phyloP scores from a whole-genome alignment of 1,284 basidiomycete genomes.

The Ceratobasidium sp. region DNA sequence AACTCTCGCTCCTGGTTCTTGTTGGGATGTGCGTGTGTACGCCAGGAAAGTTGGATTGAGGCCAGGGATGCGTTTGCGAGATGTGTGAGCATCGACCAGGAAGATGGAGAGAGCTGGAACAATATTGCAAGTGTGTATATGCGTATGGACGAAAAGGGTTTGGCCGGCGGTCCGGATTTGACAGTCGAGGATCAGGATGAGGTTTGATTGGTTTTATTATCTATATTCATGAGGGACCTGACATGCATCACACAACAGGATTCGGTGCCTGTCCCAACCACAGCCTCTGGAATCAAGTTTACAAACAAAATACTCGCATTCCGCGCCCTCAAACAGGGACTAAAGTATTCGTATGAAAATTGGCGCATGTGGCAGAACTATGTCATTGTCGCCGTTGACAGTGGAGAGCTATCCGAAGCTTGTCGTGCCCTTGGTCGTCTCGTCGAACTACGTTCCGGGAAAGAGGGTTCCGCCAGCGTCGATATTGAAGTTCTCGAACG shows the following conservation, averaged over 20 bases:
- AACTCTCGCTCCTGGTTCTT: constrained; percentile 93
- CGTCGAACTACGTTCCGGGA: constrained; percentile 79
- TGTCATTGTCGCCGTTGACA: constrained; percentile 92
- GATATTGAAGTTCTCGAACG: constrained; percentile 62
- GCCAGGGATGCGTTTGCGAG: constrained; percentile 85
- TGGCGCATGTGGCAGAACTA: constrained; percentile 99
- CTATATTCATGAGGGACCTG: neutral
- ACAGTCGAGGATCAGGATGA: constrained; percentile 25
- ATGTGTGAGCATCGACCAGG: constrained; percentile 90
- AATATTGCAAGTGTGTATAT: constrained; percentile 97
- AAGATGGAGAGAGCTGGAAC: constrained; percentile 98
- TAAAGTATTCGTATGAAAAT: constrained; percentile 85
- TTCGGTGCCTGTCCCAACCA: neutral
- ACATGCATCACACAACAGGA: neutral
- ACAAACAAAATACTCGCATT: constrained; percentile 86
- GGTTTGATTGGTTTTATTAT: neutral
- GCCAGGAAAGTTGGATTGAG: constrained; percentile 81
- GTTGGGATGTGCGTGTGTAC: constrained; percentile 88
- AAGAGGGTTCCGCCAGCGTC: constrained; percentile 66
- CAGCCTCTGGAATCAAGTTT: constrained; percentile 45
- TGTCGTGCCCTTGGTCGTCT: constrained; percentile 83
- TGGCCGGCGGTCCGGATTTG: constrained; percentile 43
- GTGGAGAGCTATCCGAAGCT: constrained; percentile 90
- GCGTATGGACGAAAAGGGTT: constrained; percentile 62
- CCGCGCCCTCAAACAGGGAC: constrained; percentile 90